Evolutionary conservation across 805 yeast species (phyloP).

Genomic region (Hanseniaspora pseudoguilliermondii): DNA sequence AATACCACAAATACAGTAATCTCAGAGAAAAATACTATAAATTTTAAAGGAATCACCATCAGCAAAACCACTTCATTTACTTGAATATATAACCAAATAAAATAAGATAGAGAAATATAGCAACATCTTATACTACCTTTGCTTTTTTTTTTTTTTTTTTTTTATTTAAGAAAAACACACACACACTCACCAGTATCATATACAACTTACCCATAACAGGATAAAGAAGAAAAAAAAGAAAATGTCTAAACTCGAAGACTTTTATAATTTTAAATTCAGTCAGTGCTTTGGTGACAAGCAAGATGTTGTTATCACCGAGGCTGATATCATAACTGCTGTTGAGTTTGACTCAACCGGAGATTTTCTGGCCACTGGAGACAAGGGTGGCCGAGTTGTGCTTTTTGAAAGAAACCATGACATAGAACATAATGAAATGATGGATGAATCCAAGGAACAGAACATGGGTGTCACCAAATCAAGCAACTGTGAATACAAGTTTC

Average conservation of each 20-base stretch:
- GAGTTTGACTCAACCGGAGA: constrained; percentile 94
- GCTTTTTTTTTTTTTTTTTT: no score
- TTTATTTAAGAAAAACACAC: background rate
- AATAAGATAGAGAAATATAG: no score
- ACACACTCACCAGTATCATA: background rate
- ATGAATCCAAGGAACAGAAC: background rate
- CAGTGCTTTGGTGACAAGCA: constrained; percentile 99
- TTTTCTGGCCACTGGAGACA: constrained; percentile 93
- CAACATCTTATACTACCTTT: no score
- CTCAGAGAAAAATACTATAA: no score
- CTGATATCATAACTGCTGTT: constrained; percentile 92
- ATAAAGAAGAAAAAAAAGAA: constrained; percentile 15
- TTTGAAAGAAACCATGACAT: constrained; percentile 75
- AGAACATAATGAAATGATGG: constrained; percentile 12
- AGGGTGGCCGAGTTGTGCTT: constrained; percentile 93
- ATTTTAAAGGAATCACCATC: no score
- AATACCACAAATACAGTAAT: background rate
- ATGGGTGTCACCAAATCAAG: constrained; percentile 21
- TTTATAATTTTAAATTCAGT: constrained; percentile 54
- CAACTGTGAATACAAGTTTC: constrained; percentile 80
- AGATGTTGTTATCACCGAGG: constrained; percentile 91
- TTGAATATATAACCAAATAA: no score
- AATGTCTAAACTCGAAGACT: constrained; percentile 15
- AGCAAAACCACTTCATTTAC: no score
- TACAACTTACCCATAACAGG: background rate